Base-by-base conservation (phyloP, 805 yeast genomes). In the Yamadazyma akitaensis region DNA sequence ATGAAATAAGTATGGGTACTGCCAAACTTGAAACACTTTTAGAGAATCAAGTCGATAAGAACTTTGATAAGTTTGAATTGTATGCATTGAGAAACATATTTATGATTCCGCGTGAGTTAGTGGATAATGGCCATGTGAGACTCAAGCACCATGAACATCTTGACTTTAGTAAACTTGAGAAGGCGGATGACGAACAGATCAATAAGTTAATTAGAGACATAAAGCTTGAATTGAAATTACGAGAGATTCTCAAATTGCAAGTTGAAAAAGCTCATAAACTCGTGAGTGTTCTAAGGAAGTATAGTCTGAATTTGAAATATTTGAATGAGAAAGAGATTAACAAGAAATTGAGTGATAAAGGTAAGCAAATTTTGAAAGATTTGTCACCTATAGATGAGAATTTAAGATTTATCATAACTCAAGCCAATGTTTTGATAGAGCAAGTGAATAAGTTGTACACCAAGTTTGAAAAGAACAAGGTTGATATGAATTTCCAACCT, bases 51-150 rank as follows among this genome's bases (percentile, higher is more conserved):
- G 85, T 90, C 10, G 96, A 90, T 64, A 75, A 75, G 54, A 87
- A 87, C 60, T 90, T 88, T 61, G 97, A 91, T 62, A 84, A 84
- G 61, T 82, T 88, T 56, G 97, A 91, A 65, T 67, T 89, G 30
- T 91, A 91, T 63, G 78, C 87, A 2, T 66, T 88, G 42, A 68
- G 96, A 58, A 91, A 91, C 60, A 79, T 91, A 11, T 71, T 91
- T 45, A 77, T 76, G 11, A 68, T 91, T 14, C 96, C 96, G 0
- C 65, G 64, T 5, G 85, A 82, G 12, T 68, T 88, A 30, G 72
- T 85, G 0, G 75, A 75, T 2, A 77, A 69, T 11, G 95, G 96
- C 5, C 81, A 80, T 72, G 67, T 91, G 46, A 64, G 84, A 40
- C 67, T 90, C 40, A 75, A 74, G 42, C 94, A 88, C 58, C 94